Evolutionary conservation across 306 rosid genomes (phyloP).

Genomic region (Prunus mongolica): DNA sequence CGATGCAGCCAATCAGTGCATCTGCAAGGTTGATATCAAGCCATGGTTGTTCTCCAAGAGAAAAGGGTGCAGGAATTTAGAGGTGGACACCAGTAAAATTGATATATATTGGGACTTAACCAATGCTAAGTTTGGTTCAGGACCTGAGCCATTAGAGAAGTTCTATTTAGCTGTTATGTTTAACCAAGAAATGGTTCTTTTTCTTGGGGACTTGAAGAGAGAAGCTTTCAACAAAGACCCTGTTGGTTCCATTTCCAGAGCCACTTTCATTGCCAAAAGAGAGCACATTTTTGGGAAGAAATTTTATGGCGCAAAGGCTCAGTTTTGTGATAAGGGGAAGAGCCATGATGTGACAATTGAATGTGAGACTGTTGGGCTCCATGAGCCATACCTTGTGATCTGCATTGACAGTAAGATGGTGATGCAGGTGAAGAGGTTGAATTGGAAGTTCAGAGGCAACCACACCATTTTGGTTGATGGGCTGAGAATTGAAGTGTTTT

Average conservation of each 20-base stretch:
- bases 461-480: slow-evolving; percentile 76
- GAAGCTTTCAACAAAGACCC: slow-evolving; percentile 54
- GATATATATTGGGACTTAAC: slow-evolving; percentile 73
- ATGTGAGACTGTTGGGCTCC: slow-evolving; percentile 61
- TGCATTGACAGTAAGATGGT: slow-evolving; percentile 66
- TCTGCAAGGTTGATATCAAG: slow-evolving; percentile 75
- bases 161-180: slow-evolving; percentile 57
- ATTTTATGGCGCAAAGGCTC: slow-evolving; percentile 58
- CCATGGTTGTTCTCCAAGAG: slow-evolving; percentile 85
- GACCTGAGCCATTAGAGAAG: slow-evolving; percentile 77
- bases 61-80: slow-evolving; percentile 72
- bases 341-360: slow-evolving; percentile 68
- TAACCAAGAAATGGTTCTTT: slow-evolving; percentile 49
- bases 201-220: slow-evolving; percentile 62
- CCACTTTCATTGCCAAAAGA: slow-evolving; percentile 58
- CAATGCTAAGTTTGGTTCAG: slow-evolving; percentile 69
- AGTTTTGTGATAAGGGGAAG: slow-evolving; percentile 62
- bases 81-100: slow-evolving; percentile 50
- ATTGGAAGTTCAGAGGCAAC: slow-evolving; percentile 87
- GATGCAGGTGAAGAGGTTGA: slow-evolving; percentile 74
- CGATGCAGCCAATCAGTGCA: slow-evolving; percentile 49
- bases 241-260: slow-evolving; percentile 23
- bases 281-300: slow-evolving; percentile 81
- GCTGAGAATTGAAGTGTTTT: slow-evolving; percentile 67
- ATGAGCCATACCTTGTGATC: slow-evolving; percentile 66